Evolutionary conservation across 768 basidiomycete genomes (phyloP).

Genomic region (Chalciporus pseudorubinellus): DNA sequence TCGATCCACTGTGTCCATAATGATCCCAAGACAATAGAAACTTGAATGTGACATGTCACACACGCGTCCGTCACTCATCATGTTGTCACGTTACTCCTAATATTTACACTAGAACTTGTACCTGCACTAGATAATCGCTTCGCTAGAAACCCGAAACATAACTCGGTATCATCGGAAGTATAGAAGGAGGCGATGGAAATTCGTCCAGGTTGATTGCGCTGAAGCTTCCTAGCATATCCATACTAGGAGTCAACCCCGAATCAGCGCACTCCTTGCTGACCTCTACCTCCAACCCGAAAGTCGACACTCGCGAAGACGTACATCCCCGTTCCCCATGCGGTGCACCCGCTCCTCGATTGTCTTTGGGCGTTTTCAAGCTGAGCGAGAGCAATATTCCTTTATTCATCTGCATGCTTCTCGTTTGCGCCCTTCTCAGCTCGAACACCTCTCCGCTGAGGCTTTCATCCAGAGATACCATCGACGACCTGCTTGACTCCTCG

Average conservation of each 20-base stretch:
- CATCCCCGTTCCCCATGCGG: conserved; percentile 1
- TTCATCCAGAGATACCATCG: conserved; percentile 22
- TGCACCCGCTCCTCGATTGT: conserved; percentile 1
- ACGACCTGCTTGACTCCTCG: conserved; percentile 22
- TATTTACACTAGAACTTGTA: too few species aligned
- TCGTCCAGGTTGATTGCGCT: conserved; percentile 45
- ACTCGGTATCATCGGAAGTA: conserved; percentile 32
- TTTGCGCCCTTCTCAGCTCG: conserved; percentile 46
- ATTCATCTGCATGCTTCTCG: conserved; percentile 51
- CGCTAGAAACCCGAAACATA: conserved; percentile 26
- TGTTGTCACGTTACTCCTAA: conserved; percentile 6
- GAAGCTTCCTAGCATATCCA: conserved; percentile 30
- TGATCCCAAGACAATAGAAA: conserved; percentile 5
- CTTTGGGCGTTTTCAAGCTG: conserved; percentile 11
- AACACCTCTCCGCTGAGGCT: conserved; percentile 35
- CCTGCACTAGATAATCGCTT: too few species aligned
- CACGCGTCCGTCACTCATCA: background rate
- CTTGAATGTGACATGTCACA: conserved; percentile 6
- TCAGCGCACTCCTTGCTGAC: conserved; percentile 12
- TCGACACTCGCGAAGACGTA: conserved; percentile 1
- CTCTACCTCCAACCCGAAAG: background rate
- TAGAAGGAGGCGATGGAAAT: conserved; percentile 45
- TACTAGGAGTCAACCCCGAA: conserved; percentile 15
- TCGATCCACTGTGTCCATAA: too few species aligned
- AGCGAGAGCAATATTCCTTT: conserved; percentile 43